Percentiles rank a stretch among this genome's conserved stretches.
Evolutionary conservation across 1,284 basidiomycete genomes (phyloP).

Genomic region (Tilletia caries): DNA sequence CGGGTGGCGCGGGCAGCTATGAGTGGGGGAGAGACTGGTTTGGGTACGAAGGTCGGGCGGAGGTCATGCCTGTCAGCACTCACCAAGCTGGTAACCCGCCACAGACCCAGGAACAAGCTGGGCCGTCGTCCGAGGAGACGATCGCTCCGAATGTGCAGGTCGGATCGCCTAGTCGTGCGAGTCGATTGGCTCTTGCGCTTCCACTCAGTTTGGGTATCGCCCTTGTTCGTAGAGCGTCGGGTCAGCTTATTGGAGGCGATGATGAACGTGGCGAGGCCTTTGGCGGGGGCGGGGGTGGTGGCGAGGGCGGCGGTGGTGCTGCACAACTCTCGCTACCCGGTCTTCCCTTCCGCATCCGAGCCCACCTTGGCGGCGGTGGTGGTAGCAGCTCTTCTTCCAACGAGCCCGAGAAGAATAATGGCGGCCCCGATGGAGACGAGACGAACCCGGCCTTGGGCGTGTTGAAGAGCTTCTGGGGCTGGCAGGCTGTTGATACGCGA

Average conservation of each 20-base stretch:
- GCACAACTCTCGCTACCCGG: not conserved
- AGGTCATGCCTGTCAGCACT: not conserved
- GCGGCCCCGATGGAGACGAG: conserved; percentile 24
- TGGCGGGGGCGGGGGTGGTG: not conserved
- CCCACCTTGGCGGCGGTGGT: not conserved
- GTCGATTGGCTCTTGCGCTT: not conserved
- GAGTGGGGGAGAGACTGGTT: not conserved
- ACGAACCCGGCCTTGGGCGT: conserved; percentile 32
- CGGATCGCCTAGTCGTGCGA: not conserved
- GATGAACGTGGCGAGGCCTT: not conserved
- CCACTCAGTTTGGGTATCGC: not conserved
- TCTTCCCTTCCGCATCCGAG: not conserved
- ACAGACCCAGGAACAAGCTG: too few species aligned
- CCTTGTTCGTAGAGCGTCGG: not conserved
- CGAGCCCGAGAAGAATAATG: not conserved
- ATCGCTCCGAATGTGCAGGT: not conserved
- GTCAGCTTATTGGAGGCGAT: not conserved
- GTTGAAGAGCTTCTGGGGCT: conserved; percentile 39
- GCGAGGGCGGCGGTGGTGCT: not conserved
- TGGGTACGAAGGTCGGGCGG: not conserved
- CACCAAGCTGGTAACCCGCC: too few species aligned
- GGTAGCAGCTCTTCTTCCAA: not conserved
- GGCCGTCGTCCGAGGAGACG: not conserved
- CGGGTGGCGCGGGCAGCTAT: not conserved
- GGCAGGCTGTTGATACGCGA: conserved; percentile 33